Evolutionary conservation across 148 eudicot genomes (phyloP).

Genomic region (Diospyros lotus): DNA sequence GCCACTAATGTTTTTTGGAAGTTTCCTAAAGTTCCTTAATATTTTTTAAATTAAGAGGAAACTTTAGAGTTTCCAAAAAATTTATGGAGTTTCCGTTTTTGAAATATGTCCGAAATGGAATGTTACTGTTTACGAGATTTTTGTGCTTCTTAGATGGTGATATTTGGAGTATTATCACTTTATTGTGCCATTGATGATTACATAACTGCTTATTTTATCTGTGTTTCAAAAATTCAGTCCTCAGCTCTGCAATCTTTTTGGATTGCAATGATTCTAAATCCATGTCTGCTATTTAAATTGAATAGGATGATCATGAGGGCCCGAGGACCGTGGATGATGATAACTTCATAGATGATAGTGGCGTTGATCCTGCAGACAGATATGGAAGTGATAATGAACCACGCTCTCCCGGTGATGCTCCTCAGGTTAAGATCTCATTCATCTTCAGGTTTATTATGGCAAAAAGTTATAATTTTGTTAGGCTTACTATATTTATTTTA

Average conservation of each 20-base stretch:
- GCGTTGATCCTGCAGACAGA: constrained; percentile 76
- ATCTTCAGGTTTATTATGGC: background rate
- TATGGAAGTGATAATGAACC: constrained; percentile 68
- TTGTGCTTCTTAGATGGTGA: background rate
- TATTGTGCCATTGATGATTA: too few species aligned
- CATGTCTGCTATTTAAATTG: background rate
- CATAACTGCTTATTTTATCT: too few species aligned
- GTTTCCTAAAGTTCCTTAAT: too few species aligned
- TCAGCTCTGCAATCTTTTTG: background rate
- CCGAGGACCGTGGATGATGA: constrained; percentile 71
- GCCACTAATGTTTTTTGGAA: too few species aligned
- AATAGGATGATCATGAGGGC: constrained; percentile 79
- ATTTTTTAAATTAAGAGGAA: too few species aligned
- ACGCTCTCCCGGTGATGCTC: constrained; percentile 74
- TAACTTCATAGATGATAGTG: constrained; percentile 87
- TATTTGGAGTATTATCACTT: background rate
- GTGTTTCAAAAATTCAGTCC: background rate
- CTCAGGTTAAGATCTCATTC: constrained; percentile 43
- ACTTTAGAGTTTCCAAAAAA: too few species aligned
- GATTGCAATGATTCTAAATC: background rate
- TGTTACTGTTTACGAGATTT: too few species aligned
- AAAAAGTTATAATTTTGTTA: background rate
- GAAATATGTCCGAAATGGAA: too few species aligned
- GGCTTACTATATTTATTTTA: background rate
- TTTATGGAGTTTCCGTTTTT: too few species aligned